Percentiles rank a stretch among this genome's conserved stretches.
phyloP scores from a whole-genome alignment of 2,329 filamentous ascomycete species.

The Aspergillus luchuensis region DNA sequence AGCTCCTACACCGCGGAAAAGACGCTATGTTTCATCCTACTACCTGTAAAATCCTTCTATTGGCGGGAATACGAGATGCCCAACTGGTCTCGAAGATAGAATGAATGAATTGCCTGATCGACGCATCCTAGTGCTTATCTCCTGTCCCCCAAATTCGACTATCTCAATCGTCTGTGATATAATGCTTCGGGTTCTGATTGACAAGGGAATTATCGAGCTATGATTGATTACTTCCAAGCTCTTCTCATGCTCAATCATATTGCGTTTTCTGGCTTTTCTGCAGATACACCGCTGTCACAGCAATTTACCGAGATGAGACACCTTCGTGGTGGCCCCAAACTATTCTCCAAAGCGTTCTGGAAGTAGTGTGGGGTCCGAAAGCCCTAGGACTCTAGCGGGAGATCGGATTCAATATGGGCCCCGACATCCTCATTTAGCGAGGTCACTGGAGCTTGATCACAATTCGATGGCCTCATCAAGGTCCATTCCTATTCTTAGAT shows the following conservation, averaged over 20 bases:
- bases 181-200: no score
- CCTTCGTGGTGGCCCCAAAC: not conserved
- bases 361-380: not conserved
- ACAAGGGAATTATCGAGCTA: no score
- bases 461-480: no score
- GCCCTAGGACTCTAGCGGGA: not conserved
- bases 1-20: not conserved
- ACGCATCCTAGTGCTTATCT: not conserved
- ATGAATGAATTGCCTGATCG: not conserved
- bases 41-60: not conserved
- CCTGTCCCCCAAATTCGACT: not conserved
- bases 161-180: no score
- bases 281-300: no score
- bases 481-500: no score
- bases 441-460: no score
- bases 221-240: no score
- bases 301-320: rapidly evolving
- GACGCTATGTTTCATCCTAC: not conserved
- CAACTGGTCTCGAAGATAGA: no score
- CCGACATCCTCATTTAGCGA: not conserved
- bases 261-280: no score
- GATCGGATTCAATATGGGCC: not conserved
- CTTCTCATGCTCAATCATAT: no score
- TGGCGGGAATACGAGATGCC: no score
- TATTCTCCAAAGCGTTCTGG: not conserved